phyloP scores from a whole-genome alignment of 106 monocot genomes.

The Phalaenopsis aphrodite region DNA sequence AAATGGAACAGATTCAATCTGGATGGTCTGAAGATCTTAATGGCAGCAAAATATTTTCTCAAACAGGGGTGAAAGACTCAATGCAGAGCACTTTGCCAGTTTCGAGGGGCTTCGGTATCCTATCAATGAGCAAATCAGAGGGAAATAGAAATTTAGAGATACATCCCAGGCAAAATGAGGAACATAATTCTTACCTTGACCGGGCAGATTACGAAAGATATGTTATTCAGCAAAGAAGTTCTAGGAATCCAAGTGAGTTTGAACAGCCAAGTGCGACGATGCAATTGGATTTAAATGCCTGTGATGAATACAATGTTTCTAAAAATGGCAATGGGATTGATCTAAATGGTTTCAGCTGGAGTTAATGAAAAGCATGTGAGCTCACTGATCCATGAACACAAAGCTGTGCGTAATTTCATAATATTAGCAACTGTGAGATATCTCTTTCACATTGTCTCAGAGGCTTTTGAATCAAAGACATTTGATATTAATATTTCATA shows the following conservation, averaged over 20 bases:
- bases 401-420: neutral
- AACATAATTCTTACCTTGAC: neutral
- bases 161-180: too few species aligned
- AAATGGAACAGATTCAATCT: slow-evolving; percentile 12
- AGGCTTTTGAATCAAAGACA: neutral
- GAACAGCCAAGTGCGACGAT: slow-evolving; percentile 8
- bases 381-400: neutral
- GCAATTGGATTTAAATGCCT: slow-evolving; percentile 60
- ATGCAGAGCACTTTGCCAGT: neutral
- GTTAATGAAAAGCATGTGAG: slow-evolving; percentile 2
- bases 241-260: slow-evolving; percentile 18
- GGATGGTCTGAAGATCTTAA: slow-evolving; percentile 12
- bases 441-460: neutral
- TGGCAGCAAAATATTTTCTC: slow-evolving; percentile 15
- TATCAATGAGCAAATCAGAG: neutral
- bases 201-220: neutral
- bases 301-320: slow-evolving; percentile 17
- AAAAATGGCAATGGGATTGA: slow-evolving; percentile 44
- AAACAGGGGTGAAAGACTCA: neutral
- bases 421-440: neutral
- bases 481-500: neutral
- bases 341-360: slow-evolving; percentile 70
- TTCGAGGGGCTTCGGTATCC: neutral
- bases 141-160: neutral
- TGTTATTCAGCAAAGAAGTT: slow-evolving; percentile 13